A percentile compares a stretch with the other conserved stretches of the same genome.
phyloP scores from a whole-genome alignment of 768 basidiomycete genomes.

The Tricholoma bakamatsutake region DNA sequence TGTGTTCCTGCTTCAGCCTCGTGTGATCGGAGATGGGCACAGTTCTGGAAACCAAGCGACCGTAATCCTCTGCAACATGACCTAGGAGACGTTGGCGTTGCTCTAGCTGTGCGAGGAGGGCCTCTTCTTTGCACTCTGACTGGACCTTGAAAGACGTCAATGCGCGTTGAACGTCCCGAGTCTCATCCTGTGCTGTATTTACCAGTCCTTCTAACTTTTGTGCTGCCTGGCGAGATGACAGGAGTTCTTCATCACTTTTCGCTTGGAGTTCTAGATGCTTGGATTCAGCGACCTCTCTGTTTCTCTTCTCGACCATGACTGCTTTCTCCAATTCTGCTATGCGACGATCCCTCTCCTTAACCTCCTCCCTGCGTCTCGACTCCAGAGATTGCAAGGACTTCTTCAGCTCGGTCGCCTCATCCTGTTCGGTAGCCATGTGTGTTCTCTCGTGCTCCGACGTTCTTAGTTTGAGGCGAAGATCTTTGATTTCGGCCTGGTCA shows the following conservation, averaged over 20 bases:
- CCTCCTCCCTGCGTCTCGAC: constrained; percentile 46
- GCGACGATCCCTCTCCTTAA: constrained; percentile 45
- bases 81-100: constrained; percentile 40
- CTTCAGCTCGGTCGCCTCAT: constrained; percentile 44
- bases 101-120: constrained; percentile 44
- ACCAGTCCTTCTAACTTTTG: constrained; percentile 32
- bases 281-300: constrained; percentile 41
- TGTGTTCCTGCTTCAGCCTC: constrained; percentile 35
- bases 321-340: constrained; percentile 54
- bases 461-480: constrained; percentile 52
- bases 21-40: constrained; percentile 31
- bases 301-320: constrained; percentile 43
- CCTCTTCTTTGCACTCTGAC: constrained; percentile 35
- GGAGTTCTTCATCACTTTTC: constrained; percentile 35
- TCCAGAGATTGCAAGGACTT: constrained; percentile 46
- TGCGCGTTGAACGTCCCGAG: constrained; percentile 25
- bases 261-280: constrained; percentile 36
- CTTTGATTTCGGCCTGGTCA: constrained; percentile 61
- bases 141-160: constrained; percentile 26
- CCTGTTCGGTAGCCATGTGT: constrained; percentile 46
- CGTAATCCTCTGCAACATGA: constrained; percentile 50
- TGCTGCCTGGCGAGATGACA: constrained; percentile 26
- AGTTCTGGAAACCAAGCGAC: constrained; percentile 39
- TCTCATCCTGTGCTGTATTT: constrained; percentile 29
- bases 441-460: constrained; percentile 51